A percentile compares a stretch with the other conserved stretches of the same genome.
These are phyloP conservation scores for Puya raimondii DNA, from an alignment of 176 grass and related monocot genomes.

Conservation along the genomic window DNA sequence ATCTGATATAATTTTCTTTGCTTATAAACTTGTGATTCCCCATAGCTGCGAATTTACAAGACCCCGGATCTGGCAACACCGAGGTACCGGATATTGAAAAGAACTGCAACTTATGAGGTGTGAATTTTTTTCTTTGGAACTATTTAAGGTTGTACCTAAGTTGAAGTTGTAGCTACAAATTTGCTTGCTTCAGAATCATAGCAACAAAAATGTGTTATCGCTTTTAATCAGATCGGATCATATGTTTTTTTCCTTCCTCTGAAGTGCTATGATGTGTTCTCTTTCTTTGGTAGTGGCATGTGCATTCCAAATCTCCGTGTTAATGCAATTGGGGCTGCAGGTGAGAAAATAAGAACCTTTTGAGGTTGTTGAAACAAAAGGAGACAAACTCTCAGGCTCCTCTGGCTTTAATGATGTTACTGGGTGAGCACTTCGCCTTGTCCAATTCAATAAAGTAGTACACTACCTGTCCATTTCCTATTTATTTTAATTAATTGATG, in stretches of 20 bases:
- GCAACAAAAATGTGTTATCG: neutral
- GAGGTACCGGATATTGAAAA: slow-evolving; percentile 69
- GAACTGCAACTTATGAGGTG: slow-evolving; percentile 84
- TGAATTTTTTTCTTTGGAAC: slow-evolving; percentile 2
- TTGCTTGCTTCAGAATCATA: neutral
- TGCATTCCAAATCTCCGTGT: too few species aligned
- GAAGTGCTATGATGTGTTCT: too few species aligned
- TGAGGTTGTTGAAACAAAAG: slow-evolving; percentile 76
- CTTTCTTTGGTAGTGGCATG: too few species aligned
- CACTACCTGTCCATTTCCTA: too few species aligned
- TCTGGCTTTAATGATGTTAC: slow-evolving; percentile 85
- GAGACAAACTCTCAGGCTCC: slow-evolving; percentile 87
- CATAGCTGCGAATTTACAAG: slow-evolving; percentile 75
- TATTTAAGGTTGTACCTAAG: too few species aligned
- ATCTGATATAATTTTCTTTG: neutral
- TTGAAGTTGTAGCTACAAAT: neutral
- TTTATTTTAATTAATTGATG: neutral
- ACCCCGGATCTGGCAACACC: slow-evolving; percentile 87
- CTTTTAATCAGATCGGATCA: neutral
- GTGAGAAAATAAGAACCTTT: slow-evolving; percentile 69
- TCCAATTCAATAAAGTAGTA: neutral
- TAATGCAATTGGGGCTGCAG: slow-evolving; percentile 21
- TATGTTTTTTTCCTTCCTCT: too few species aligned
- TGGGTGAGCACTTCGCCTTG: slow-evolving; percentile 41
- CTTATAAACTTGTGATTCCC: slow-evolving; percentile 26